phyloP scores from a whole-genome alignment of 805 yeast genomes.

The Saturnispora hagleri region DNA sequence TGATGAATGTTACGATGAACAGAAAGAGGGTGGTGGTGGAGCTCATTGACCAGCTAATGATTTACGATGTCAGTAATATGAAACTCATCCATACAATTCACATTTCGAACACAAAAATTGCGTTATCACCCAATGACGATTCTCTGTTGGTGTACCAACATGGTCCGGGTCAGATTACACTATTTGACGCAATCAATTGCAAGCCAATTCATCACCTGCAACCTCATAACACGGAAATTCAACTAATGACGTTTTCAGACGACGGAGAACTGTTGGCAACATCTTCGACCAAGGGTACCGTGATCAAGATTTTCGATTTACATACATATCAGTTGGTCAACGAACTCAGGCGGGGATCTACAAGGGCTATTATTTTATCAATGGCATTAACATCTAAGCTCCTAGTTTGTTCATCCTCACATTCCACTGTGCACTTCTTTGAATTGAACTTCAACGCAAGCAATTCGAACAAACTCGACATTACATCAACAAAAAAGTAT shows the following conservation, averaged over 20 bases:
- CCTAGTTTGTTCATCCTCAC: constrained; percentile 77
- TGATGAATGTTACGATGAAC: constrained; percentile 67
- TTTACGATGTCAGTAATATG: constrained; percentile 89
- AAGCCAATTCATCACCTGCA: constrained; percentile 74
- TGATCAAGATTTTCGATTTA: constrained; percentile 72
- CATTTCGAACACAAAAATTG: constrained; percentile 27
- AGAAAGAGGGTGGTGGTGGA: constrained; percentile 74
- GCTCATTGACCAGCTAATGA: constrained; percentile 69
- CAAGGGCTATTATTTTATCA: constrained; percentile 72
- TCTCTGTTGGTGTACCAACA: constrained; percentile 51
- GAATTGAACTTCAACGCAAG: not conserved
- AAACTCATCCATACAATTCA: constrained; percentile 67
- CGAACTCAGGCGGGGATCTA: constrained; percentile 80
- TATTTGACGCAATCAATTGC: constrained; percentile 67
- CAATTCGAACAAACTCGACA: not conserved
- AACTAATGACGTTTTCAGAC: constrained; percentile 55
- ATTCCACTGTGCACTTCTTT: constrained; percentile 89
- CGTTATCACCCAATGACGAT: constrained; percentile 33
- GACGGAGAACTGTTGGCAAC: constrained; percentile 82
- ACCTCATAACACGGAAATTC: constrained; percentile 76
- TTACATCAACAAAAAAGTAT: constrained; percentile 26
- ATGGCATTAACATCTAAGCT: constrained; percentile 66
- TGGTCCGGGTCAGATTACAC: constrained; percentile 57
- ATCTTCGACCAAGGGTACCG: constrained; percentile 84
- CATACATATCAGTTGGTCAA: constrained; percentile 51